Percentiles rank a stretch among this genome's conserved stretches.
Evolutionary conservation across 148 eudicot species (phyloP).

Genomic region (Nepenthes mirabilis): DNA sequence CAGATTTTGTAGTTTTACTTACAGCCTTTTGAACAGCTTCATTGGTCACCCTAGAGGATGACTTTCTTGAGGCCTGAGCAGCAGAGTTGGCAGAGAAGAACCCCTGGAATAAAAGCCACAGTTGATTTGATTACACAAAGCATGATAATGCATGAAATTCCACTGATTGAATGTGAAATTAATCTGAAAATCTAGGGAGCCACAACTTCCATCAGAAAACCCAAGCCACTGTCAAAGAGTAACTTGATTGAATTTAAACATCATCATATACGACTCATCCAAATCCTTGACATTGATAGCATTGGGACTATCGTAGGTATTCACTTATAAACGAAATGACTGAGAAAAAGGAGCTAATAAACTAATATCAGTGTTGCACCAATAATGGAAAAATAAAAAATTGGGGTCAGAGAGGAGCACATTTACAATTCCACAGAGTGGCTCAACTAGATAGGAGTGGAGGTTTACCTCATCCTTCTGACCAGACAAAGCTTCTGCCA

Average conservation of each 20-base stretch:
- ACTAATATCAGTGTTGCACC: no score
- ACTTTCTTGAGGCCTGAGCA: slow-evolving; percentile 78
- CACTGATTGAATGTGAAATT: background rate
- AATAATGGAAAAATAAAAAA: no score
- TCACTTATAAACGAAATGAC: no score
- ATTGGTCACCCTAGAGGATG: slow-evolving; percentile 84
- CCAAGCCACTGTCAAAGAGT: no score
- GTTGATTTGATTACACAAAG: background rate
- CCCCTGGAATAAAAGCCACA: slow-evolving; percentile 30
- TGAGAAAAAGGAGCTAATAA: no score
- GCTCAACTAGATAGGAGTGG: background rate
- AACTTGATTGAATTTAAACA: no score
- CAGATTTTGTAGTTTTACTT: slow-evolving; percentile 21
- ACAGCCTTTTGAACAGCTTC: slow-evolving; percentile 92
- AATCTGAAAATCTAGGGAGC: background rate
- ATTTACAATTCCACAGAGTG: no score
- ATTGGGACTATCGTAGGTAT: background rate
- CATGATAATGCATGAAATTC: background rate
- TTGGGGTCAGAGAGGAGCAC: no score
- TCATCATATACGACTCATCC: background rate
- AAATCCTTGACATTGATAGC: background rate
- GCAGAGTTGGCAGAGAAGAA: slow-evolving; percentile 85
- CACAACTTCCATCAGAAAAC: background rate
- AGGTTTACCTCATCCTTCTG: slow-evolving; percentile 44
- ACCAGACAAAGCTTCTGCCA: slow-evolving; percentile 53